A percentile compares a stretch with the other conserved stretches of the same genome.
phyloP scores from a whole-genome alignment of 306 rosid genomes.

The Carpinus viminea region DNA sequence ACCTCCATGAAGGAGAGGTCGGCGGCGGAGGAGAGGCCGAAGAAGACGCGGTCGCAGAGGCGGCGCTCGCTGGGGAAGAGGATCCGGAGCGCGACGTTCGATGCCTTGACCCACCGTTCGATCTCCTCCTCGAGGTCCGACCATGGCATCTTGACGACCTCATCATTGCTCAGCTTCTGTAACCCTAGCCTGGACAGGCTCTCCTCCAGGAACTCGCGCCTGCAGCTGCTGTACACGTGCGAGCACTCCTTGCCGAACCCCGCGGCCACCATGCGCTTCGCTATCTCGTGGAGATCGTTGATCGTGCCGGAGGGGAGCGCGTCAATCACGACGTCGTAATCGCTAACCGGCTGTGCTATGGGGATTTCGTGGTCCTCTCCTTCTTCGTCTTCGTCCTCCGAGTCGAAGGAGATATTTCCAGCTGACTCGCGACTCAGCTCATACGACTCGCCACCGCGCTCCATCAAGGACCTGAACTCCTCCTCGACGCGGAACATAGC shows the following conservation, averaged over 20 bases:
- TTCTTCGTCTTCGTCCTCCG: slow-evolving; percentile 60
- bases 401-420: slow-evolving; percentile 56
- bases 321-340: slow-evolving; percentile 76
- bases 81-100: slow-evolving; percentile 66
- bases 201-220: slow-evolving; percentile 88
- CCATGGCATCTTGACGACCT: slow-evolving; percentile 86
- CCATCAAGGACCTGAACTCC: slow-evolving; percentile 87
- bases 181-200: slow-evolving; percentile 83
- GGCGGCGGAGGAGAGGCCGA: slow-evolving; percentile 71
- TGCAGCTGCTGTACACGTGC: slow-evolving; percentile 76
- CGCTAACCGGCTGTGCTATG: slow-evolving; percentile 66
- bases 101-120: slow-evolving; percentile 81
- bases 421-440: slow-evolving; percentile 60
- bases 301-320: slow-evolving; percentile 79
- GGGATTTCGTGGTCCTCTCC: slow-evolving; percentile 57
- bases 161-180: slow-evolving; percentile 84
- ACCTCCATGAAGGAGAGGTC: slow-evolving; percentile 94
- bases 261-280: slow-evolving; percentile 88
- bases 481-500: slow-evolving; percentile 87
- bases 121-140: slow-evolving; percentile 86
- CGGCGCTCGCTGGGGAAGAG: slow-evolving; percentile 85
- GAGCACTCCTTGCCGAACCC: slow-evolving; percentile 91
- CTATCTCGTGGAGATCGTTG: slow-evolving; percentile 87
- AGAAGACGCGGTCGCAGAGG: slow-evolving; percentile 76
- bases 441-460: slow-evolving; percentile 83